These are phyloP conservation scores for Apiotrichum brassicae DNA, from an alignment of 1,284 basidiomycete species.

Conservation along the genomic window DNA sequence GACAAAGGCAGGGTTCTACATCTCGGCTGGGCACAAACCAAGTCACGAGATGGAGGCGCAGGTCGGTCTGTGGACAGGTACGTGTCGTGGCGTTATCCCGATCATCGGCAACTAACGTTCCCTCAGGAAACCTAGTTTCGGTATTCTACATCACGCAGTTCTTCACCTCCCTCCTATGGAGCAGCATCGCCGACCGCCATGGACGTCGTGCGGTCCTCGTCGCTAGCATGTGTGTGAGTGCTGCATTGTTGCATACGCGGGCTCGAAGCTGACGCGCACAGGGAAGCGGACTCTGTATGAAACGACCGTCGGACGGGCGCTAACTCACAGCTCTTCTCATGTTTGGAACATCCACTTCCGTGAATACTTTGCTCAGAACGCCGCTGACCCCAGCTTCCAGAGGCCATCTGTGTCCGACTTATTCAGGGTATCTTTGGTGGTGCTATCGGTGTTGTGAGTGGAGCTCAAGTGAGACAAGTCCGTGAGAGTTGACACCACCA, in stretches of 20 bases:
- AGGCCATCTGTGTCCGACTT: constrained; percentile 82
- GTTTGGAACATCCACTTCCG: constrained; percentile 77
- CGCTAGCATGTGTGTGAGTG: constrained; percentile 75
- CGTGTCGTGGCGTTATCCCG: neutral
- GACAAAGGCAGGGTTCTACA: constrained; percentile 29
- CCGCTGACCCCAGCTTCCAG: constrained; percentile 51
- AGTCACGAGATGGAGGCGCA: constrained; percentile 42
- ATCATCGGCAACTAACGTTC: neutral
- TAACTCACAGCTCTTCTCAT: constrained; percentile 52
- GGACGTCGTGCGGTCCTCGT: constrained; percentile 79
- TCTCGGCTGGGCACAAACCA: constrained; percentile 24
- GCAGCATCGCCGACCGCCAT: constrained; percentile 85
- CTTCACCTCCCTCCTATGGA: constrained; percentile 86
- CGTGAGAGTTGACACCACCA: constrained; percentile 21
- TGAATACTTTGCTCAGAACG: constrained; percentile 14
- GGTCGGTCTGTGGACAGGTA: constrained; percentile 46
- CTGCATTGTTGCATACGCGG: neutral
- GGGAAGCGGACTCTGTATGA: constrained; percentile 39
- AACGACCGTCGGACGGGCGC: neutral
- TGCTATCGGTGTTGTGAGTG: constrained; percentile 76
- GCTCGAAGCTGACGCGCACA: constrained; percentile 12
- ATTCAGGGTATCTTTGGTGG: constrained; percentile 94
- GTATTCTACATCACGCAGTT: constrained; percentile 58
- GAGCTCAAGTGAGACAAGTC: neutral
- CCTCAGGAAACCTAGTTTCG: constrained; percentile 46